phyloP scores from a whole-genome alignment of 495 filamentous ascomycete genomes.

The Penicillium ochrochloron region DNA sequence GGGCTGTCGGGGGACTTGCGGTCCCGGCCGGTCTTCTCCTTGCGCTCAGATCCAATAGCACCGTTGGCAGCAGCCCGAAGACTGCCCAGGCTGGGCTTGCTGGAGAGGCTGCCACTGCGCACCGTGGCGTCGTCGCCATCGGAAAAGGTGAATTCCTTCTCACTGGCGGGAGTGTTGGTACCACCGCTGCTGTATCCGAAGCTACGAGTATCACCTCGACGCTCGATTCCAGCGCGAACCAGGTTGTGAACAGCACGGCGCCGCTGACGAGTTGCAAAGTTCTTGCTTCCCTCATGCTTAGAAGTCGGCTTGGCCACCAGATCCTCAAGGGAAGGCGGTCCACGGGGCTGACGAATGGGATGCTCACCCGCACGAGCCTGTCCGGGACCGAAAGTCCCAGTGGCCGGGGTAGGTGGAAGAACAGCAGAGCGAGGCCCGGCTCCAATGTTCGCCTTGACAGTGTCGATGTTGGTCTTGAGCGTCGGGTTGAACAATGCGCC shows the following conservation, averaged over 20 bases:
- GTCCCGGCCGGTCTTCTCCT: conserved; percentile 64
- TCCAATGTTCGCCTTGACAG: conserved; percentile 58
- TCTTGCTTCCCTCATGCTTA: conserved; percentile 96
- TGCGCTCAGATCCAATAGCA: conserved; percentile 84
- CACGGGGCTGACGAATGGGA: conserved; percentile 89
- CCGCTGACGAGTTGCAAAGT: conserved; percentile 92
- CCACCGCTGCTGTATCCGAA: conserved; percentile 65
- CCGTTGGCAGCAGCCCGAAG: conserved; percentile 78
- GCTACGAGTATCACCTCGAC: conserved; percentile 69
- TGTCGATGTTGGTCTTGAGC: conserved; percentile 60
- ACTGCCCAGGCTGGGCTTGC: conserved; percentile 78
- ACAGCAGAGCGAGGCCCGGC: conserved; percentile 76
- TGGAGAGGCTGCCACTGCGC: conserved; percentile 81
- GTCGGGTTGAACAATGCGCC: conserved; percentile 74
- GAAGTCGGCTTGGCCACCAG: conserved; percentile 87
- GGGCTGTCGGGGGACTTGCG: conserved; percentile 57
- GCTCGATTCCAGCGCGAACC: conserved; percentile 86
- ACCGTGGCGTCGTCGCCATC: conserved; percentile 83
- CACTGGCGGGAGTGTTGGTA: conserved; percentile 87
- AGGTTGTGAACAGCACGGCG: conserved; percentile 90
- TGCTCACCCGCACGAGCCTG: conserved; percentile 93
- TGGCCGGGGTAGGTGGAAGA: conserved; percentile 79
- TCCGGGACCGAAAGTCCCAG: conserved; percentile 90
- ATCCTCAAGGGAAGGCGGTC: conserved; percentile 90
- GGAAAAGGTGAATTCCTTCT: conserved; percentile 80